Evolutionary conservation across 225 moss, liverwort and hornwort species (phyloP).

Genomic region (Thuidium tamariscinum): DNA sequence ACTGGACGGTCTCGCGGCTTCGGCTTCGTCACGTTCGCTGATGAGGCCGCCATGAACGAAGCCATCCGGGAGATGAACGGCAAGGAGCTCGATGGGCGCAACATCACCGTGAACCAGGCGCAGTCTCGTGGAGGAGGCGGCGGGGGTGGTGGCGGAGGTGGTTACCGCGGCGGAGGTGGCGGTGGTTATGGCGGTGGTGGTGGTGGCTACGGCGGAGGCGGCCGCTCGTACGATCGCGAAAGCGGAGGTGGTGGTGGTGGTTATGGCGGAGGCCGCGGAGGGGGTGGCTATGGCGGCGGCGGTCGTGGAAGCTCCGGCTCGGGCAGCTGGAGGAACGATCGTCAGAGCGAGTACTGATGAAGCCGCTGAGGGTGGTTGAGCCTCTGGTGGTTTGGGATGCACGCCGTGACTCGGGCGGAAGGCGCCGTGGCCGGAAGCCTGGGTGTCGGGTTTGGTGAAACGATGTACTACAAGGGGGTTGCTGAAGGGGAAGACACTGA

Average conservation of each 20-base stretch:
- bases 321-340: constrained; percentile 33
- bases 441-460: constrained; percentile 18
- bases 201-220: neutral
- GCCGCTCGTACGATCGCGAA: neutral
- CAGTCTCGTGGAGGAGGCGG: constrained; percentile 60
- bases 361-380: constrained; percentile 20
- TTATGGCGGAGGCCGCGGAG: neutral
- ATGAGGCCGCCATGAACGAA: constrained; percentile 47
- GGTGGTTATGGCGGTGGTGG: neutral
- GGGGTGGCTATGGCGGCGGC: constrained; percentile 1
- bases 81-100: constrained; percentile 70
- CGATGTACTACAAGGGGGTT: constrained; percentile 35
- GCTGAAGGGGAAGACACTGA: constrained; percentile 48
- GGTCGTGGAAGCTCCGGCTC: constrained; percentile 27
- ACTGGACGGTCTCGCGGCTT: constrained; percentile 74
- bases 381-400: constrained; percentile 38
- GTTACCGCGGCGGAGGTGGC: constrained; percentile 8
- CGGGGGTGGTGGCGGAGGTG: neutral
- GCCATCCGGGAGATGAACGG: constrained; percentile 82
- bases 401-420: neutral
- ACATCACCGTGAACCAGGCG: constrained; percentile 83
- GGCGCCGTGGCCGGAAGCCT: neutral
- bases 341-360: constrained; percentile 4
- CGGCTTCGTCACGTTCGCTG: constrained; percentile 66
- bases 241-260: neutral